Evolutionary conservation across 495 filamentous ascomycete species (phyloP).

Genomic region (Friedmanniomyces endolithicus): DNA sequence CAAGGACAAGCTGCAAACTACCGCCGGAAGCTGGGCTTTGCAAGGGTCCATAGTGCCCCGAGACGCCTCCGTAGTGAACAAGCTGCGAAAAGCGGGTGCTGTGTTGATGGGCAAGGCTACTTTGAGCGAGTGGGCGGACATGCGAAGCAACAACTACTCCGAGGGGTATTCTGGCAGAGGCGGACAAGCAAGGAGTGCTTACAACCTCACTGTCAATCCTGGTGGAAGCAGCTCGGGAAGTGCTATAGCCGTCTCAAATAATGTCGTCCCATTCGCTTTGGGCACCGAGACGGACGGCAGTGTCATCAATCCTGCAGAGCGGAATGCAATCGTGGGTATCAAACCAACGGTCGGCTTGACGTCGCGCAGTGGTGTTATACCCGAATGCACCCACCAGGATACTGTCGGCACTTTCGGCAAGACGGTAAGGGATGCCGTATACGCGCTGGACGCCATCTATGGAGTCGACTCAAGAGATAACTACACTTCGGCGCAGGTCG

Average conservation of each 20-base stretch:
- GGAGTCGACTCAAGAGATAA: slow-evolving; percentile 46
- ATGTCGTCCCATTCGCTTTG: slow-evolving; percentile 48
- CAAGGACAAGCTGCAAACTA: slow-evolving; percentile 32
- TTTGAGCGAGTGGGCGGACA: slow-evolving; percentile 62
- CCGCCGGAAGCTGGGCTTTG: slow-evolving; percentile 42
- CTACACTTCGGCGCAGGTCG: slow-evolving; percentile 44
- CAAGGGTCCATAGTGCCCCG: slow-evolving; percentile 52
- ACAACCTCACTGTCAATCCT: slow-evolving; percentile 58
- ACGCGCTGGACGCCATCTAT: slow-evolving; percentile 54
- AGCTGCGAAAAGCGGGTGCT: slow-evolving; percentile 52
- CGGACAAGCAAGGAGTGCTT: slow-evolving; percentile 52
- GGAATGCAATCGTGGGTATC: slow-evolving; percentile 53
- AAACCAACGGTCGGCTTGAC: slow-evolving; percentile 57
- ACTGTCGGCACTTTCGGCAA: slow-evolving; percentile 53
- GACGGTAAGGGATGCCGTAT: slow-evolving; percentile 54
- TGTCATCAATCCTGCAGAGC: slow-evolving; percentile 58
- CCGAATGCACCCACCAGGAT: slow-evolving; percentile 54
- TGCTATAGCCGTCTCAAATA: slow-evolving; percentile 48
- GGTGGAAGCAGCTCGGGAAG: slow-evolving; percentile 54
- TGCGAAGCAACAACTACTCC: slow-evolving; percentile 58
- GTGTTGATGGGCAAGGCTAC: slow-evolving; percentile 58
- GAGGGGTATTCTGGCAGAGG: slow-evolving; percentile 56
- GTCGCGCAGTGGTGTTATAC: slow-evolving; percentile 51
- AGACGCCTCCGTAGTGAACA: slow-evolving; percentile 49
- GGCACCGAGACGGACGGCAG: slow-evolving; percentile 69